Conservation (phyloP, 176 grass and related monocot species). For the Poa annua region DNA sequence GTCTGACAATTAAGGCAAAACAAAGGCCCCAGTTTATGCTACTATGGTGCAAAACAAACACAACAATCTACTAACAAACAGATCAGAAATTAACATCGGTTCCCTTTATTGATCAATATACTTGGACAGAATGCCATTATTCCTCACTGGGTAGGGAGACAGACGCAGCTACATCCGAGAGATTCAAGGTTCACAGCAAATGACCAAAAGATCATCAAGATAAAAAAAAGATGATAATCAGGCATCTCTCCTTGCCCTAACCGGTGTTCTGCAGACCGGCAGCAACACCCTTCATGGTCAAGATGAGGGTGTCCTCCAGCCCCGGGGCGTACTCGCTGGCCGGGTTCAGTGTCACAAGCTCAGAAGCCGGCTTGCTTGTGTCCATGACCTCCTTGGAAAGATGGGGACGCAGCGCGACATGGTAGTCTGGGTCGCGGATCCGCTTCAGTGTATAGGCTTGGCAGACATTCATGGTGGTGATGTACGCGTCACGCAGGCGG, state of each 20-base stretch:
- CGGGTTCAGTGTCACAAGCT: constrained; percentile 80
- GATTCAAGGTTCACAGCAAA: constrained; percentile 22
- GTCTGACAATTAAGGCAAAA: not conserved
- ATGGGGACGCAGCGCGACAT: constrained; percentile 57
- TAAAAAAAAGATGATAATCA: not conserved
- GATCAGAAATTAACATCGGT: not conserved
- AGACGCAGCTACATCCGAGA: not conserved
- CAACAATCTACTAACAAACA: not conserved
- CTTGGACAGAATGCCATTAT: constrained; percentile 7
- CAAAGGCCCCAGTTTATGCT: not conserved
- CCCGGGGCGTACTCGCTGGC: constrained; percentile 68
- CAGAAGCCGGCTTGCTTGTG: constrained; percentile 55
- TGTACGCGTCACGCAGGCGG: constrained; percentile 65
- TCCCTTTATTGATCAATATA: constrained; percentile 21
- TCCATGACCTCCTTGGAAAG: constrained; percentile 66
- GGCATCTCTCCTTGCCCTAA: constrained; percentile 26
- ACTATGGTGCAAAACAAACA: not conserved
- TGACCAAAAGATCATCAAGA: constrained; percentile 16
- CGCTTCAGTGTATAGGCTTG: constrained; percentile 76
- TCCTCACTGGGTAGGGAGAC: constrained; percentile 2
- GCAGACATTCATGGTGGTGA: constrained; percentile 74
- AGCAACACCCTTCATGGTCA: constrained; percentile 89
- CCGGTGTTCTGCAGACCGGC: constrained; percentile 85
- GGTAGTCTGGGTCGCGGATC: constrained; percentile 64
- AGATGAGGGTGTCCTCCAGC: constrained; percentile 82